These are phyloP conservation scores for Quercus glauca DNA, from an alignment of 306 rosid species.

Conservation along the genomic window DNA sequence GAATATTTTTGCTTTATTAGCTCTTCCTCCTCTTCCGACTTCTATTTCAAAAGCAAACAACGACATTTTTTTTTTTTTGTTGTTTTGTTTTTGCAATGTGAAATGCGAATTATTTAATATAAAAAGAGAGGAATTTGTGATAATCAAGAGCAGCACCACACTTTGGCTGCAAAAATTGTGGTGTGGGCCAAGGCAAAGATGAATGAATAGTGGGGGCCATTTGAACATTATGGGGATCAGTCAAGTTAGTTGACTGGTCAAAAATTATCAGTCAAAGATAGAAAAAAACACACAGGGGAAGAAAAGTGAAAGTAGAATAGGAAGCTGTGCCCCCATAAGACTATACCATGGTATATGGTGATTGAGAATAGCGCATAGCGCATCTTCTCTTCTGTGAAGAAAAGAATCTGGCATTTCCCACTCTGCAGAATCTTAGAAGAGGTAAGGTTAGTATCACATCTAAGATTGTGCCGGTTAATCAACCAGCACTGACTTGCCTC, in stretches of 20 bases:
- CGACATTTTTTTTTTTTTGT: not conserved
- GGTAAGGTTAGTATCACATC: slow-evolving; percentile 26
- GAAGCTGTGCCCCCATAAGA: slow-evolving; percentile 38
- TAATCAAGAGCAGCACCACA: slow-evolving; percentile 5
- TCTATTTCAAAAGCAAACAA: slow-evolving; percentile 17
- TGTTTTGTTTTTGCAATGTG: not conserved
- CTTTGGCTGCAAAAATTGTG: slow-evolving; percentile 18
- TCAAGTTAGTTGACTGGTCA: slow-evolving; percentile 66
- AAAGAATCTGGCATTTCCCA: slow-evolving; percentile 54
- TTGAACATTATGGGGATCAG: slow-evolving; percentile 51
- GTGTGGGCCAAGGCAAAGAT: slow-evolving; percentile 35
- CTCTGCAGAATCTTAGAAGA: slow-evolving; percentile 37
- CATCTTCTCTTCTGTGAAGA: slow-evolving; percentile 31
- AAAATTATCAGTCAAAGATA: slow-evolving; percentile 31
- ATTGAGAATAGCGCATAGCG: slow-evolving; percentile 5
- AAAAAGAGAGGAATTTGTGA: not conserved
- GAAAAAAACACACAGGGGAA: slow-evolving; percentile 10
- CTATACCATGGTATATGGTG: not conserved
- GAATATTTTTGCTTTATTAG: slow-evolving; percentile 30
- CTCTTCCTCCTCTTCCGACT: not conserved
- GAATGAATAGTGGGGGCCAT: slow-evolving; percentile 38
- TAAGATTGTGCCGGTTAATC: slow-evolving; percentile 23
- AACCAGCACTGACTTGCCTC: not conserved
- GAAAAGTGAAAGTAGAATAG: slow-evolving; percentile 30
- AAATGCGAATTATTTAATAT: not conserved